Evolutionary conservation across 768 basidiomycete species (phyloP).

Genomic region (Paxillus ammoniavirescens): DNA sequence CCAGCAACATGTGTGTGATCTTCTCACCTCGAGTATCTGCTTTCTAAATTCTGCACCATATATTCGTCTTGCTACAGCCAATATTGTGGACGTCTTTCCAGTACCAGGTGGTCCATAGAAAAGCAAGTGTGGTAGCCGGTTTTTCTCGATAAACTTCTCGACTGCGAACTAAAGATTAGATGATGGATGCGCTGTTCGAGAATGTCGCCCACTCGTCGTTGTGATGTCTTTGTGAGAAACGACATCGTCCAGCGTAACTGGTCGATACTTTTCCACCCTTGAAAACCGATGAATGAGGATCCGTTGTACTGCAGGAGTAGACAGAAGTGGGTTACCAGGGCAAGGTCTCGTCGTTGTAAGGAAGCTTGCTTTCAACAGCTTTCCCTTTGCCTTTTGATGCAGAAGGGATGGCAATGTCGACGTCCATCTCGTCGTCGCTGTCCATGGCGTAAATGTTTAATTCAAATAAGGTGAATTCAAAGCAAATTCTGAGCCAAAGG

Average conservation of each 20-base stretch:
- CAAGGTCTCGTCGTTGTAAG: slow-evolving; percentile 61
- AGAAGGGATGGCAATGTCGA: slow-evolving; percentile 32
- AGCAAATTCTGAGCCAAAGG: no score
- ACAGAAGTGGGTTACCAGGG: slow-evolving; percentile 62
- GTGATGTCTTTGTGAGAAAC: slow-evolving; percentile 98
- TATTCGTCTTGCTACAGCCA: slow-evolving; percentile 92
- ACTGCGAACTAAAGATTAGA: slow-evolving; percentile 48
- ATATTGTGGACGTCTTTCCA: slow-evolving; percentile 96
- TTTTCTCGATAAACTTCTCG: slow-evolving; percentile 95
- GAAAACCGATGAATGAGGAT: slow-evolving; percentile 1
- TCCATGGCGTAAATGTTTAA: slow-evolving; percentile 40
- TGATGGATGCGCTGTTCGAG: background rate
- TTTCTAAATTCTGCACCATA: slow-evolving; percentile 86
- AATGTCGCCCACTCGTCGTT: slow-evolving; percentile 66
- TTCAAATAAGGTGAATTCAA: no score
- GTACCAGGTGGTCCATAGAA: slow-evolving; percentile 99
- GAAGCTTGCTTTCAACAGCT: slow-evolving; percentile 41
- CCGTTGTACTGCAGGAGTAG: background rate
- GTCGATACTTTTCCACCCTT: slow-evolving; percentile 98
- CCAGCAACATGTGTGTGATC: background rate
- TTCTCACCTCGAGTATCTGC: slow-evolving; percentile 86
- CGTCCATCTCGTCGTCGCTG: slow-evolving; percentile 54
- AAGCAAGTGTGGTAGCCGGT: slow-evolving; percentile 88
- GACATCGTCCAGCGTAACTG: slow-evolving; percentile 87
- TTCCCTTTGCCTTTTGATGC: slow-evolving; percentile 71